Evolutionary conservation across 148 eudicot genomes (phyloP).

Genomic region (Rhododendron williamsianum): DNA sequence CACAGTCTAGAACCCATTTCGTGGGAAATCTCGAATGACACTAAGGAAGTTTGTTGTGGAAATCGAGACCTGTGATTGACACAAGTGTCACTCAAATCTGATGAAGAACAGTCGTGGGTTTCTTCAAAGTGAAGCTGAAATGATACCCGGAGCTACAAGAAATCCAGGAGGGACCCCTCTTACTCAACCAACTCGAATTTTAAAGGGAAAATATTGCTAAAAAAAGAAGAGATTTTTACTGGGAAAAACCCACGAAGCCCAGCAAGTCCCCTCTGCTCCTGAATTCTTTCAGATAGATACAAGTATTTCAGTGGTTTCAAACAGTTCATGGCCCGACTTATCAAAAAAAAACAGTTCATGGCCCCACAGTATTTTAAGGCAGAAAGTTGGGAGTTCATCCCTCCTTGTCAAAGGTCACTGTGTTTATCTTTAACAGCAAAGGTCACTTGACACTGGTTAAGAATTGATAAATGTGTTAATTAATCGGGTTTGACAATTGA

Average conservation of each 20-base stretch:
- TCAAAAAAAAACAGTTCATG: not conserved
- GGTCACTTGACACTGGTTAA: too few relatives aligned
- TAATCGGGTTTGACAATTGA: not conserved
- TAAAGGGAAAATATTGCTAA: not conserved
- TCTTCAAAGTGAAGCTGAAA: conserved; percentile 8
- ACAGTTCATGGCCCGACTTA: not conserved
- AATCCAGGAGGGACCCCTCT: not conserved
- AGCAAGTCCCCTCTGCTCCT: not conserved
- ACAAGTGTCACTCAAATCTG: not conserved
- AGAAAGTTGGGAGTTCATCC: not conserved
- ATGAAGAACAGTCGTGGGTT: not conserved
- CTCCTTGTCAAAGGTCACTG: not conserved
- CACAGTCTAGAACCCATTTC: not conserved
- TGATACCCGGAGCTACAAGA: not conserved
- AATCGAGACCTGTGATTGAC: not conserved
- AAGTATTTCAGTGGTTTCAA: not conserved
- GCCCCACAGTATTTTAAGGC: not conserved
- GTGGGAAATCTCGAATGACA: not conserved
- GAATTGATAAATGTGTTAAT: not conserved
- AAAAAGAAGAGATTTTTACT: not conserved
- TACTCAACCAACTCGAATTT: conserved; percentile 1
- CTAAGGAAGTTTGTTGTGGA: not conserved
- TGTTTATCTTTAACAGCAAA: too few relatives aligned
- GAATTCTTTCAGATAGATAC: not conserved
- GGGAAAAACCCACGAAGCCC: not conserved